Base-by-base conservation (phyloP, 176 grass and related monocot genomes). In the Eremochloa ophiuroides region DNA sequence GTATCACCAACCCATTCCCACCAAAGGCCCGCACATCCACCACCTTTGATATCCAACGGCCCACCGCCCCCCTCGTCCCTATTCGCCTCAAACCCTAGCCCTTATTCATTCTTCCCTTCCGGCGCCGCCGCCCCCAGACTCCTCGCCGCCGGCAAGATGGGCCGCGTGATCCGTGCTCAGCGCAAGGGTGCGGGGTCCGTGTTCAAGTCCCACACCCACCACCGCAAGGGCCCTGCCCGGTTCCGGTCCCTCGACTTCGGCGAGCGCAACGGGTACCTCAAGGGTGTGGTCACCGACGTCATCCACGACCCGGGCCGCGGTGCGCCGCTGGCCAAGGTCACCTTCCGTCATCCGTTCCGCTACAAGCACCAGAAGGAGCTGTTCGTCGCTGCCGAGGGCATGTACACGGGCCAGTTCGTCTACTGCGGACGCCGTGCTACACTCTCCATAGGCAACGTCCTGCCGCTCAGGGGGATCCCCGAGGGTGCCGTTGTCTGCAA, bases 361-460 rank as follows among this genome's bases (percentile, higher is more conserved):
- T 94, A 97, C 91, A 87, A 92, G 91, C 94, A 90, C 50, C 94
- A 94, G 89, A 97, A 97, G 87, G 94, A 97, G 76, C 89, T 92
- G 8, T 97, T 97, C 81, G 91, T 97, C 10, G 91, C 91, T 13
- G 94, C 94, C 20, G 94, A 97, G 79, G 94, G 94, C 53, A 94
- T 97, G 87, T 97, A 97, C 91, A 88, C 94, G 5, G 94, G 94
- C 13, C 94, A 97, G 79, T 94, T 90, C 68, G 71, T 97, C 34
- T 97, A 97, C 89, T 97, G 94, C 83, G 94, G 94, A 3, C 94
- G 94, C 87, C 90, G 91, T 41, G 94, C 94, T 8, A 82, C 79
- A 3, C 91, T 97, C 26, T 86, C 86, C 83, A 88, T 97, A n/a
- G 94, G 94, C 12, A 97, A 97, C 75, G 94, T 94, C 15, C 89